Percentiles rank a stretch among this genome's conserved stretches.
These are phyloP conservation scores for Hirschioporus abietinus DNA, from an alignment of 768 basidiomycete species.

Conservation along the genomic window DNA sequence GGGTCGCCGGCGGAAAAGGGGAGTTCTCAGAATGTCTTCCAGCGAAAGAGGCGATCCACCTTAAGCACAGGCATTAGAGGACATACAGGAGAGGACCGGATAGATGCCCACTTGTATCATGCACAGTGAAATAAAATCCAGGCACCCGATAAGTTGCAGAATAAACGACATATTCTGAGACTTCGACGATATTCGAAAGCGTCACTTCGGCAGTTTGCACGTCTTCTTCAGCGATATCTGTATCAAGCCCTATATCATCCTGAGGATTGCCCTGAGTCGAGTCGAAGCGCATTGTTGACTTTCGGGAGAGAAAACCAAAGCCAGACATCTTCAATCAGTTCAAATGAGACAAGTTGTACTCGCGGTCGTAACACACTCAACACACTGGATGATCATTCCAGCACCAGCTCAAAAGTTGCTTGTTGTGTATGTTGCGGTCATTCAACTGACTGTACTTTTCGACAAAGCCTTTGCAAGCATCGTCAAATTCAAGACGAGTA, in stretches of 20 bases:
- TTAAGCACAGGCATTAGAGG: conserved; percentile 26
- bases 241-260: conserved; percentile 8
- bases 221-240: conserved; percentile 28
- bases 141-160: conserved; percentile 81
- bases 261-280: conserved; percentile 9
- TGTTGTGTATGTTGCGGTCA: background rate
- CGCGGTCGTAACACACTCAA: conserved; percentile 12
- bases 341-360: conserved; percentile 16
- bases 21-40: conserved; percentile 46
- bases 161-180: conserved; percentile 61
- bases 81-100: conserved; percentile 9
- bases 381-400: conserved; percentile 60
- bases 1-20: conserved; percentile 51
- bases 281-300: conserved; percentile 14
- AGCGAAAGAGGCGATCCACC: conserved; percentile 62
- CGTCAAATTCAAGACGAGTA: conserved; percentile 56
- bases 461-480: conserved; percentile 50
- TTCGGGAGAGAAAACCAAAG: conserved; percentile 27
- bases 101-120: conserved; percentile 57
- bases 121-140: conserved; percentile 74
- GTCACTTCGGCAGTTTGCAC: conserved; percentile 26
- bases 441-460: conserved; percentile 19
- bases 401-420: conserved; percentile 39
- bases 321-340: conserved; percentile 21
- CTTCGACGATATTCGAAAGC: conserved; percentile 20